Evolutionary conservation across 257 asterid genomes (phyloP).

Genomic region (Galeopsis tetrahit): DNA sequence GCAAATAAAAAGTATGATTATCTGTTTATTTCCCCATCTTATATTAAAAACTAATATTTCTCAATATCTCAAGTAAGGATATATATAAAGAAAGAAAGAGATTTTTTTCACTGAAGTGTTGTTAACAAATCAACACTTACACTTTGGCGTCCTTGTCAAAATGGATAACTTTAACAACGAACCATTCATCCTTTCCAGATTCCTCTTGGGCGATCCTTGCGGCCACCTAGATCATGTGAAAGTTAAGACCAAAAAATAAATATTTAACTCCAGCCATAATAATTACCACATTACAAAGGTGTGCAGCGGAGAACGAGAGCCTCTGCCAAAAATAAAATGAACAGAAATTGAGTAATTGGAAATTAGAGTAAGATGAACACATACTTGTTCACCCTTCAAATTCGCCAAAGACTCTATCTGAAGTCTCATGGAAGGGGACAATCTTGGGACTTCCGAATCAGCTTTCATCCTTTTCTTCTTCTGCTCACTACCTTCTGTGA

Average conservation of each 20-base stretch:
- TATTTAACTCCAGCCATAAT: slow-evolving; percentile 11
- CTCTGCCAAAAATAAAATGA: not conserved
- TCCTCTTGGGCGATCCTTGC: slow-evolving; percentile 91
- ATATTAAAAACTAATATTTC: not conserved
- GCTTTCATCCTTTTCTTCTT: slow-evolving; percentile 82
- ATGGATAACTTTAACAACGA: slow-evolving; percentile 92
- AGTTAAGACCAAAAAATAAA: slow-evolving; percentile 8
- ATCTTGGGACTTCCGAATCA: slow-evolving; percentile 73
- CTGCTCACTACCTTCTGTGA: slow-evolving; percentile 85
- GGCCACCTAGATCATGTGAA: slow-evolving; percentile 67
- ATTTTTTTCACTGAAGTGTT: not conserved
- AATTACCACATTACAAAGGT: not conserved
- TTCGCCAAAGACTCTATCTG: slow-evolving; percentile 79
- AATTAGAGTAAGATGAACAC: slow-evolving; percentile 30
- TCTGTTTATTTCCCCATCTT: not conserved
- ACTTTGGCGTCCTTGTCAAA: slow-evolving; percentile 90
- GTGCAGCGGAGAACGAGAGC: slow-evolving; percentile 13
- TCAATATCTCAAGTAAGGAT: not conserved
- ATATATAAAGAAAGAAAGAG: slow-evolving; percentile 6
- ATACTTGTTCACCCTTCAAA: slow-evolving; percentile 96
- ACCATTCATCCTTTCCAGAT: slow-evolving; percentile 93
- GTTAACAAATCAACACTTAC: slow-evolving; percentile 49
- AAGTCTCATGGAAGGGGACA: slow-evolving; percentile 66
- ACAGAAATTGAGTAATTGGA: slow-evolving; percentile 20
- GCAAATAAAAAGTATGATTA: not conserved